phyloP scores from a whole-genome alignment of 78 protist genomes.

The Dictyostelium intermedium region DNA sequence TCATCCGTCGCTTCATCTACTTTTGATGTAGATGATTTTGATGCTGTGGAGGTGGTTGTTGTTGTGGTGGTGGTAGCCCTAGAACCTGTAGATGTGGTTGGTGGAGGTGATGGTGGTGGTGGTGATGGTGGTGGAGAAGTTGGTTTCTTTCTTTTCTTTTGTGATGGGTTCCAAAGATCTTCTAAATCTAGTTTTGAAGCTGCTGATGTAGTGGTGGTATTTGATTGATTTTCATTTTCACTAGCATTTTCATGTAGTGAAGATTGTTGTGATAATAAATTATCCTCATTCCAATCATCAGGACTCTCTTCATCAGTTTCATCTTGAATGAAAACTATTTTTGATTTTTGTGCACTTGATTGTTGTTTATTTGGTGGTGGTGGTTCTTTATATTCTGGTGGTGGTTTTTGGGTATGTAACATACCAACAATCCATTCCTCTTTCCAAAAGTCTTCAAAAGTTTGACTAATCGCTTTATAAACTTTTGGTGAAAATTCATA shows the following conservation, averaged over 20 bases:
- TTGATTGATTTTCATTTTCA: not conserved
- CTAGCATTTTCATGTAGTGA: not conserved
- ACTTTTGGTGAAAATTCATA: not conserved
- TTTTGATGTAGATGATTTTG: not conserved
- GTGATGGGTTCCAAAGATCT: not conserved
- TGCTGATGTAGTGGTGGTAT: not conserved
- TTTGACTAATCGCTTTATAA: not conserved
- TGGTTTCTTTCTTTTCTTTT: not conserved
- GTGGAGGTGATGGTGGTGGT: not conserved
- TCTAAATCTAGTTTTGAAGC: not conserved
- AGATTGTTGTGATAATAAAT: not conserved
- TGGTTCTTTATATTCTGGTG: not conserved
- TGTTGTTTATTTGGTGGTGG: not conserved
- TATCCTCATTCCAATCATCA: conserved; percentile 4
- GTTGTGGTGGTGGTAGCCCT: not conserved
- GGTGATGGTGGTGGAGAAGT: not conserved
- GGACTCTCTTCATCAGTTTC: not conserved
- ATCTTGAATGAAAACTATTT: not conserved
- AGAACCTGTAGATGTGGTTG: not conserved
- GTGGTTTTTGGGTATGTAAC: not conserved
- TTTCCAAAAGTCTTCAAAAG: conserved; percentile 42
- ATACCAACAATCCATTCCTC: conserved; percentile 16
- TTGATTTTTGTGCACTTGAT: not conserved
- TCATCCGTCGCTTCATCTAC: too few species aligned
- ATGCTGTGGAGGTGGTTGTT: not conserved